Evolutionary conservation across 441 rosid genomes (phyloP), one percentile per base, ranked within the genome.

Genomic region (Erodium trifolium): DNA sequence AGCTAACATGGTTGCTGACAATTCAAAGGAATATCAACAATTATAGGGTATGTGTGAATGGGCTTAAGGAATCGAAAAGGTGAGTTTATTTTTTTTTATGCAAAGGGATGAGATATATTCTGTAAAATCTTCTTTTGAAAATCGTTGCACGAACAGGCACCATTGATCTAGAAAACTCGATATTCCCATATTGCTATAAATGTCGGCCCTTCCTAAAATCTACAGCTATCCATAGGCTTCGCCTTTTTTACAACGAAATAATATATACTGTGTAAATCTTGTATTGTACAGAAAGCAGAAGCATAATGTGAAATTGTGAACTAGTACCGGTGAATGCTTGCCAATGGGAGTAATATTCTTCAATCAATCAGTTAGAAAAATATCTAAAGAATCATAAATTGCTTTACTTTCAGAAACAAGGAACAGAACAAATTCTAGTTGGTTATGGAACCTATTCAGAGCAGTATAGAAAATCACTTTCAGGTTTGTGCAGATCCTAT

Each of bases 61-160:
- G 16, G 53, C 75, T 78, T 66, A 64, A 41, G 68, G 18, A 69
- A 62, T 51, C n/a, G 59, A 41, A 72, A 79, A 71, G 68, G 17
- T 49, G 70, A 76, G 73, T 70, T 79, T 31, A 23, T 31, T 31
- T 31, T 31, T 31, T 23, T 74, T 62, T 78, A 82, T 82, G 79
- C 86, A 67, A 75, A 79, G 79, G 59, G 65, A 80, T 72, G 39
- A 79, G 75, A 77, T 82, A 84, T 84, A 84, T 79, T 77, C 87
- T 72, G 65, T 41, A 41, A 73, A 65, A 83, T 78, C 80, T 70
- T 68, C 57, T 65, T 63, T 77, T 63, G 13, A 53, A 69, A 69
- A 65, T 51, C 49, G 64, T 37, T 41, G 55, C 19, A 68, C 69
- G 9, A 64, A 41, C 75, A 66, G 47, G 18, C 67, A 65, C 66